phyloP scores from a whole-genome alignment of 495 filamentous ascomycete species.

The Xylaria scruposa region DNA sequence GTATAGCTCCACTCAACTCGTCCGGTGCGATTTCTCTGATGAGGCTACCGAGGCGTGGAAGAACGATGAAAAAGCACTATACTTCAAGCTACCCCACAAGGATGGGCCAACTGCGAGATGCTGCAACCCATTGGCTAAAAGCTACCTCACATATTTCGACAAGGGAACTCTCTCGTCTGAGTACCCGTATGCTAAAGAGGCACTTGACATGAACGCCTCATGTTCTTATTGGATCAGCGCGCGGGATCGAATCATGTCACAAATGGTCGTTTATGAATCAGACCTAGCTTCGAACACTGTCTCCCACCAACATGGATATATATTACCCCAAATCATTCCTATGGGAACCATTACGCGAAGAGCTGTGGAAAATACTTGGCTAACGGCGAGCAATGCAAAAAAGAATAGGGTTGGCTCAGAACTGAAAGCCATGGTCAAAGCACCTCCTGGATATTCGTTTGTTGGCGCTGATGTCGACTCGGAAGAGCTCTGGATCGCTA shows the following conservation, averaged over 20 bases:
- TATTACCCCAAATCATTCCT: constrained; percentile 97
- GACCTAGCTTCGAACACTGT: constrained; percentile 49
- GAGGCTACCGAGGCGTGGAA: constrained; percentile 69
- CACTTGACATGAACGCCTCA: constrained; percentile 95
- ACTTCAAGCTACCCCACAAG: constrained; percentile 96
- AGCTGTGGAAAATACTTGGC: constrained; percentile 97
- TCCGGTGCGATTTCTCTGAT: constrained; percentile 75
- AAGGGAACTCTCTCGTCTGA: constrained; percentile 85
- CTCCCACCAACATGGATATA: constrained; percentile 64
- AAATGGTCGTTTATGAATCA: constrained; percentile 88
- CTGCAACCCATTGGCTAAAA: constrained; percentile 84
- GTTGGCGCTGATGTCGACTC: constrained; percentile 98
- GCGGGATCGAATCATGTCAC: constrained; percentile 85
- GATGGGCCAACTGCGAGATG: constrained; percentile 88
- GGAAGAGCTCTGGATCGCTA: constrained; percentile 99
- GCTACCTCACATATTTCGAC: constrained; percentile 90
- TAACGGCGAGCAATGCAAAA: constrained; percentile 97
- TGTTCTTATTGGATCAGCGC: constrained; percentile 99
- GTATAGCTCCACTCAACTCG: constrained; percentile 73
- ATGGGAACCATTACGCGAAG: constrained; percentile 99
- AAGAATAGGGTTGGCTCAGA: constrained; percentile 94
- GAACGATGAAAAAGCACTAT: constrained; percentile 69
- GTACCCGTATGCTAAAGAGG: constrained; percentile 88
- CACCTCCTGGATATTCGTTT: constrained; percentile 88
- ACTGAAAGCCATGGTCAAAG: constrained; percentile 94